Evolutionary conservation across 2,329 filamentous ascomycete genomes (phyloP), one percentile per base, ranked within the genome.

Genomic region (Apiospora hydei): DNA sequence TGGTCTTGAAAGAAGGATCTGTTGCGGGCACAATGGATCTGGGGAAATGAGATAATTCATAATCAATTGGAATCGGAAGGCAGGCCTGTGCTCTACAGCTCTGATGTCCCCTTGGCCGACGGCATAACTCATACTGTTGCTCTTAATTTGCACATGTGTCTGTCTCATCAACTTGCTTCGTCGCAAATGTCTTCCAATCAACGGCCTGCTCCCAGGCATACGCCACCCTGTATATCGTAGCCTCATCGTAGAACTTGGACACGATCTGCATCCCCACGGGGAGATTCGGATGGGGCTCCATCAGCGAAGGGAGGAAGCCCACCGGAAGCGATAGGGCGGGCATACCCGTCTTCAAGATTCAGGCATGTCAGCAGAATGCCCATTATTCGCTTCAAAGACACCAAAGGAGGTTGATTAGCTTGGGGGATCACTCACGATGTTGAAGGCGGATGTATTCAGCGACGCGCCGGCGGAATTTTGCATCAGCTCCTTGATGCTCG

Each of bases 211-310:
- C 78, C 79, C 78, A 80, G 10, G 78, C 78, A 2, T 77, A 76
- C 0, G 77, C 78, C 14, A 77, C 75, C 67, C 74, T 77, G 1
- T 80, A 73, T 14, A 77, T 77, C 51, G 77, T 76, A 3, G 71
- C 61, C 51, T 80, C 78, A 3, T 74, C 71, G 38, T 74, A 80
- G 46, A 76, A 77, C n/a, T 76, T 74, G 8, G 77, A 78, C 38
- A 80, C 78, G 34, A 80, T 78, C 70, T 80, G 78, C 73, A 80
- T 73, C 1, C 74, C 75, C 2, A 76, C 76, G 26, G 77, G 78
- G 18, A 80, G 71, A 66, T 75, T 76, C n/a, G 79, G 61, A 18
- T 24, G 73, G 1, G 76, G 71, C 44, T 79, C 76, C 30, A 76
- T 77, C 2, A 68, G 69, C 30, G 78, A 76, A 16, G 78, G 75